These are phyloP conservation scores for Saccharomyces eubayanus DNA, from an alignment of 805 yeast species.

Conservation along the genomic window DNA sequence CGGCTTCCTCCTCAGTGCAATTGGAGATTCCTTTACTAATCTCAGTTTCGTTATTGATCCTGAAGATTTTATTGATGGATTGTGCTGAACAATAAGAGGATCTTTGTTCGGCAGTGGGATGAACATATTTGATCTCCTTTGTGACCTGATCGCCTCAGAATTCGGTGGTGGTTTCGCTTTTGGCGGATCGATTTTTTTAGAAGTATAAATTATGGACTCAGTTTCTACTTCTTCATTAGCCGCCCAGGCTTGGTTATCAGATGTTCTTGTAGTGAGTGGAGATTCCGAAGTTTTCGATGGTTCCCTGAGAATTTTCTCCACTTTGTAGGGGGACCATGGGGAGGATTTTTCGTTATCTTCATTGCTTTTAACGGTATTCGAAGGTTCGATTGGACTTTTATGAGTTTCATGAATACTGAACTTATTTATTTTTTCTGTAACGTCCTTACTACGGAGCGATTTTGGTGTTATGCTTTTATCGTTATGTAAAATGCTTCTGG, in stretches of 20 bases:
- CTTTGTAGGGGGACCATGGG: slow-evolving; percentile 27
- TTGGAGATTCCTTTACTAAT: background rate
- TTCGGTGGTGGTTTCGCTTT: background rate
- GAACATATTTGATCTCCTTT: slow-evolving; percentile 29
- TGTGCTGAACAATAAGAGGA: slow-evolving; percentile 21
- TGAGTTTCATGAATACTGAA: background rate
- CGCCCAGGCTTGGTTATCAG: background rate
- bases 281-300: background rate
- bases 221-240: background rate
- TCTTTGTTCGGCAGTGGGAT: slow-evolving; percentile 30
- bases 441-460: background rate
- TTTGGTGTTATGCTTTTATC: background rate
- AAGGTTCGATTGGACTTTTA: background rate
- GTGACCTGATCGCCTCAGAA: slow-evolving; percentile 7
- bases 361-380: slow-evolving; percentile 2
- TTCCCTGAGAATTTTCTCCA: slow-evolving; percentile 11
- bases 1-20: background rate
- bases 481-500: background rate
- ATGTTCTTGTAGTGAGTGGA: background rate
- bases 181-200: background rate
- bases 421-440: slow-evolving; percentile 3
- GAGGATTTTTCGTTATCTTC: slow-evolving; percentile 5
- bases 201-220: slow-evolving; percentile 1
- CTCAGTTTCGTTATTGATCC: slow-evolving; percentile 1
- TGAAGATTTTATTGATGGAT: slow-evolving; percentile 2